Evolutionary conservation across 192 early-diverging fungal species (phyloP).

Genomic region (Linnemannia elongata): DNA sequence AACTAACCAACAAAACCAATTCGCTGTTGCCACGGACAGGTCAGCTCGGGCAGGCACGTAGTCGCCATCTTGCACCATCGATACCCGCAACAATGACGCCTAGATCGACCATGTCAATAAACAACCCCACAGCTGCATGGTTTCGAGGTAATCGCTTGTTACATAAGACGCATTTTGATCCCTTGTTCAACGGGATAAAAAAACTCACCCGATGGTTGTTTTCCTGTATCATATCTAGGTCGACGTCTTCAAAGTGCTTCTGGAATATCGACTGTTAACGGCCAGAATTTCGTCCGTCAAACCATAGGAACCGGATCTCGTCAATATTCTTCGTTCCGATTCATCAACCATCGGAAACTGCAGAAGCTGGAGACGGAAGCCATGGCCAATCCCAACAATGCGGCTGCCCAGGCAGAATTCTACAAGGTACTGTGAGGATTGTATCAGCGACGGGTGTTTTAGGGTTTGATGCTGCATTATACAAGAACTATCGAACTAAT

Average conservation of each 20-base stretch:
- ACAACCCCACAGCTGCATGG: conserved; percentile 15
- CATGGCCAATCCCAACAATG: conserved; percentile 62
- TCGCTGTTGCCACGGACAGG: background rate
- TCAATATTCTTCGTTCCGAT: conserved; percentile 56
- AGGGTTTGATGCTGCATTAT: background rate
- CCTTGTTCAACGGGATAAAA: background rate
- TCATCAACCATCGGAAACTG: conserved; percentile 60
- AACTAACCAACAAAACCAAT: background rate
- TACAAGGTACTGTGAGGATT: conserved; percentile 60
- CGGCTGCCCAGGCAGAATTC: conserved; percentile 62
- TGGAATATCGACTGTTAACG: background rate
- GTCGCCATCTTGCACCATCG: conserved; percentile 13
- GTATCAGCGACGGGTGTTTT: background rate
- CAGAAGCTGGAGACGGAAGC: conserved; percentile 69
- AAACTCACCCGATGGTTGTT: background rate
- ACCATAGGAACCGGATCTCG: conserved; percentile 20
- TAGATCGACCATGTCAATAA: background rate
- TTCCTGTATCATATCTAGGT: background rate
- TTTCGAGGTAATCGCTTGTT: conserved; percentile 16
- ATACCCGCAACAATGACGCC: background rate
- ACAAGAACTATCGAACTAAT: background rate
- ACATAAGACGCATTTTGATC: background rate
- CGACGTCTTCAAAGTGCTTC: background rate
- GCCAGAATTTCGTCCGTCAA: background rate
- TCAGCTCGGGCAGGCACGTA: conserved; percentile 23